Evolutionary conservation across 75 land plant genomes (phyloP).

Genomic region (Chamaecyparis obtusa): DNA sequence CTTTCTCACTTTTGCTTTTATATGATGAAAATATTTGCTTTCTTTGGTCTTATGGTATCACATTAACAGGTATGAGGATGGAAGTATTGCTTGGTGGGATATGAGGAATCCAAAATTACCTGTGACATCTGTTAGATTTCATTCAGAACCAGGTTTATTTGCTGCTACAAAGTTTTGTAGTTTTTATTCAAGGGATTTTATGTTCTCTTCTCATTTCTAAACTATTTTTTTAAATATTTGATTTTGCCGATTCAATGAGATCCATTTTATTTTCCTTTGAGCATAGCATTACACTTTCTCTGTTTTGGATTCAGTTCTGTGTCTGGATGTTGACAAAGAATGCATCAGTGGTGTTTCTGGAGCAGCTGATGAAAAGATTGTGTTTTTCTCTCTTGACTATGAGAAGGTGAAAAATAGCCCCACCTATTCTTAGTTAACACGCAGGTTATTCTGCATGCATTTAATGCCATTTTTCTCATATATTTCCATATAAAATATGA

Average conservation of each 20-base stretch:
- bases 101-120: slow-evolving; percentile 60
- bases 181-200: not conserved
- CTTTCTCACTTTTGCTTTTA: not conserved
- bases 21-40: not conserved
- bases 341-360: slow-evolving; percentile 80
- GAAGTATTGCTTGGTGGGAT: slow-evolving; percentile 92
- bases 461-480: not conserved
- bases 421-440: not conserved
- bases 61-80: slow-evolving; percentile 83
- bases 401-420: slow-evolving; percentile 36
- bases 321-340: slow-evolving; percentile 52
- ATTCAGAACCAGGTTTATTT: slow-evolving; percentile 77
- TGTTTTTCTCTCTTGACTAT: slow-evolving; percentile 57
- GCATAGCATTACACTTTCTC: not conserved
- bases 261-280: not conserved
- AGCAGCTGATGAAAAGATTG: slow-evolving; percentile 78
- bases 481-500: not conserved
- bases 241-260: not conserved
- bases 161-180: not conserved
- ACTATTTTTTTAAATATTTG: not conserved
- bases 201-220: not conserved
- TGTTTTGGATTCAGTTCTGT: slow-evolving; percentile 51
- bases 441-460: not conserved
- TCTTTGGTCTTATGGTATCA: not conserved
- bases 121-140: slow-evolving; percentile 55